These are phyloP conservation scores for Vitis rotundifolia DNA, from an alignment of 164 flowering plant species.

Conservation along the genomic window DNA sequence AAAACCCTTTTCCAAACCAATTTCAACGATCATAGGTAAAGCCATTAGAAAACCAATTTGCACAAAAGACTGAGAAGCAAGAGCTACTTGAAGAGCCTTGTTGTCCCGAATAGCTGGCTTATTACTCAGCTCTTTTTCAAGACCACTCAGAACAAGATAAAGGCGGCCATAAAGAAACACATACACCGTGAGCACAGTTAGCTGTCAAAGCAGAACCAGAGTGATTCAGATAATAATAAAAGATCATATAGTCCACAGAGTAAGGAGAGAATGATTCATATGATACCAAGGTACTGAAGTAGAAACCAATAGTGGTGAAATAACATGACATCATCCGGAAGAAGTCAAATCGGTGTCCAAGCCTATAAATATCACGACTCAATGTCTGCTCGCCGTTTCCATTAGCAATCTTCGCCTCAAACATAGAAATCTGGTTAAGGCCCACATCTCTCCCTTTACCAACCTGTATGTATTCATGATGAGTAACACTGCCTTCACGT, in stretches of 20 bases:
- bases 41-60: slow-evolving; percentile 67
- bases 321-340: slow-evolving; percentile 70
- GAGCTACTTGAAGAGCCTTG: slow-evolving; percentile 64
- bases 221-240: background rate
- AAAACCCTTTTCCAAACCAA: slow-evolving; percentile 63
- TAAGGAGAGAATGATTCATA: background rate
- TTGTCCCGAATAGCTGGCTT: slow-evolving; percentile 44
- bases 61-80: slow-evolving; percentile 62
- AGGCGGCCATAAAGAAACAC: slow-evolving; percentile 69
- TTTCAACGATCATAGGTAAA: slow-evolving; percentile 73
- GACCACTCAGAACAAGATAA: slow-evolving; percentile 67
- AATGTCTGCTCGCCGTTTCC: slow-evolving; percentile 73
- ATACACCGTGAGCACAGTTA: slow-evolving; percentile 57
- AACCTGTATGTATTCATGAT: slow-evolving; percentile 74
- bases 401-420: slow-evolving; percentile 73
- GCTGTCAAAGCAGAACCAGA: slow-evolving; percentile 31
- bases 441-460: slow-evolving; percentile 81
- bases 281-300: slow-evolving; percentile 59
- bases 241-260: background rate
- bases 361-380: slow-evolving; percentile 68
- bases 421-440: slow-evolving; percentile 62
- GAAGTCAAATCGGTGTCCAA: slow-evolving; percentile 72
- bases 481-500: slow-evolving; percentile 68
- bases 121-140: slow-evolving; percentile 40
- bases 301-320: slow-evolving; percentile 66